A percentile compares a stretch with the other conserved stretches of the same genome.
These are phyloP conservation scores for Diaporthe ampelina DNA, from an alignment of 2,329 filamentous ascomycete species.

Conservation along the genomic window DNA sequence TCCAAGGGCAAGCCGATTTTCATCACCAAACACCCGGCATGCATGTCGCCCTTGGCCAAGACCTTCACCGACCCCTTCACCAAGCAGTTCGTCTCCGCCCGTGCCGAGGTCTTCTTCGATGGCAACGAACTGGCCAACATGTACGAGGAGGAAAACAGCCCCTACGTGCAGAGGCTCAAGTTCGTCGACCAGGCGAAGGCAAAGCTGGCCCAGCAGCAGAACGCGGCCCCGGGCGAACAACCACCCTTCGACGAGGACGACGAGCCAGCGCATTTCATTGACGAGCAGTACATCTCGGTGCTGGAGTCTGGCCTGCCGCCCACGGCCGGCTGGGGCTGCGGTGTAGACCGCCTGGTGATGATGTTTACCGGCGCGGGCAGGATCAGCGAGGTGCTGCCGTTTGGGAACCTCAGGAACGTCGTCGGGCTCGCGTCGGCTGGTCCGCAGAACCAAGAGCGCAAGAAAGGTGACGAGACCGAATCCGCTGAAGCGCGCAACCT, in stretches of 20 bases:
- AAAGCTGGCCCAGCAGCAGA: conserved; percentile 39
- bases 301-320: conserved; percentile 93
- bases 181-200: conserved; percentile 70
- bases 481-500: neutral
- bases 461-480: neutral
- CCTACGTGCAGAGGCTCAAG: conserved; percentile 86
- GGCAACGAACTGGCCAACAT: conserved; percentile 92
- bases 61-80: conserved; percentile 80
- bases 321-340: conserved; percentile 96
- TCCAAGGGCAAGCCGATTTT: conserved; percentile 80
- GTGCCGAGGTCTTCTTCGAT: conserved; percentile 87
- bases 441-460: conserved; percentile 19
- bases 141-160: conserved; percentile 98
- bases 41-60: conserved; percentile 92
- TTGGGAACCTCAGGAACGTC: conserved; percentile 85
- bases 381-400: conserved; percentile 89
- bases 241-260: conserved; percentile 53
- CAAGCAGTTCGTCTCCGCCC: conserved; percentile 81
- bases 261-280: conserved; percentile 65
- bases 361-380: conserved; percentile 82
- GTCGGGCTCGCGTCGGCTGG: conserved; percentile 61
- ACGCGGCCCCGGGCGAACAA: conserved; percentile 55
- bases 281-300: conserved; percentile 87
- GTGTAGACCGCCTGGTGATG: conserved; percentile 93
- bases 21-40: conserved; percentile 90